Evolutionary conservation across 768 basidiomycete species (phyloP), one percentile per base, ranked within the genome.

Genomic region (Kondoa malvinella): DNA sequence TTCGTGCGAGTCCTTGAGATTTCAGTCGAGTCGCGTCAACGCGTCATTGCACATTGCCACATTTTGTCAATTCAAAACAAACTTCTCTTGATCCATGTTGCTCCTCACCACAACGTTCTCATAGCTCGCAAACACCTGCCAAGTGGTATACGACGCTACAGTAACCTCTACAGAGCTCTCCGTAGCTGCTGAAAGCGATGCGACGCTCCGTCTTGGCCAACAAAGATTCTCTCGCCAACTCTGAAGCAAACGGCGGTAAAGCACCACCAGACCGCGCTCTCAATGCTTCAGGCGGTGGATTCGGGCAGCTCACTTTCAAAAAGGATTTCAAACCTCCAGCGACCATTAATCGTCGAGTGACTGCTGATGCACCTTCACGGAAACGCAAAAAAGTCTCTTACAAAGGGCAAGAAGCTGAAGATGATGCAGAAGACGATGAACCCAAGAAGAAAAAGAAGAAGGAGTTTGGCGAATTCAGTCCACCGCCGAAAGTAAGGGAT

Each of bases 311-410:
- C 0, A 62, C 71, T 2, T 68, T 70, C 71, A 68, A 73, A 57
- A 72, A 73, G 71, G 64, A 69, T 57, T 73, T 70, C 70, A 70
- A 71, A 62, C 69, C 66, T 30, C 69, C 69, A 26, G 66, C 69
- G 3, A 27, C 67, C 69, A 40, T 68, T 30, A 25, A 57, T 63
- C 31, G 60, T 31, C 21, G 56, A 50, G 31, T 63, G 33, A 50
- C 65, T 33, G 65, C 57, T 50, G 29, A 63, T 31, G 26, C 58
- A 60, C 8, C 25, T 25, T 25, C 81, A 71, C 82, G 91, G 29
- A 95, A 94, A 76, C 84, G 91, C 63, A 92, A 89, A 74, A 85
- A 88, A 15, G 85, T 91, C 27, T 89, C 87, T 0, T 94, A 94
- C 81, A 88, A 87, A 73, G 88, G 83, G 70, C 71, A 71, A 2